These are phyloP conservation scores for Paecilomyces dactylethromorphus DNA, from an alignment of 2,329 filamentous ascomycete species.

Conservation along the genomic window DNA sequence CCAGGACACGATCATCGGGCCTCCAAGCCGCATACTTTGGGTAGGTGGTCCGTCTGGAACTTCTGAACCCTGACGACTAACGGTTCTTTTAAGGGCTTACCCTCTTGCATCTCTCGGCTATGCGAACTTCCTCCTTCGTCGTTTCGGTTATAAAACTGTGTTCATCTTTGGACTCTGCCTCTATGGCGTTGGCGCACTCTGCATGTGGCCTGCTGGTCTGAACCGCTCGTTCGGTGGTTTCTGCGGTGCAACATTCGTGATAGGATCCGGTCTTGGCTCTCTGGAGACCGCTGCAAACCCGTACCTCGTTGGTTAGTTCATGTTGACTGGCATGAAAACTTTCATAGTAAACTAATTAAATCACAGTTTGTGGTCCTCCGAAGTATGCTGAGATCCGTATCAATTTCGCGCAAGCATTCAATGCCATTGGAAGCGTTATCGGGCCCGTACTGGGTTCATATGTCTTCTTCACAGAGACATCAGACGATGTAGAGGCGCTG, in stretches of 20 bases:
- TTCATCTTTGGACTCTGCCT: slow-evolving; percentile 69
- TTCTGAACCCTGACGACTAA: neutral
- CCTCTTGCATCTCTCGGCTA: slow-evolving; percentile 49
- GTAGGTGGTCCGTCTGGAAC: slow-evolving; percentile 24
- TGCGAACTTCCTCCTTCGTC: slow-evolving; percentile 57
- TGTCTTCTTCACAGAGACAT: slow-evolving; percentile 63
- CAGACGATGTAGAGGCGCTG: slow-evolving; percentile 51
- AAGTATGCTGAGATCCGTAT: slow-evolving; percentile 69
- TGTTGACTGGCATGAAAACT: neutral
- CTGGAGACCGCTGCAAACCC: slow-evolving; percentile 74
- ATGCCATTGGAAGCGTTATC: slow-evolving; percentile 67
- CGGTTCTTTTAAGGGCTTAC: slow-evolving; percentile 35
- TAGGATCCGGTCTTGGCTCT: slow-evolving; percentile 65
- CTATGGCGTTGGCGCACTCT: slow-evolving; percentile 67
- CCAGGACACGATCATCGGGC: slow-evolving; percentile 52
- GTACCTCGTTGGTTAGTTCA: slow-evolving; percentile 53
- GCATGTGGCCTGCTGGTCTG: slow-evolving; percentile 78
- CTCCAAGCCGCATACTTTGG: slow-evolving; percentile 61
- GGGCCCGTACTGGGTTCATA: slow-evolving; percentile 67
- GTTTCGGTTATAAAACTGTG: slow-evolving; percentile 71
- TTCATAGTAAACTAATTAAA: neutral
- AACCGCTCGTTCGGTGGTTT: slow-evolving; percentile 68
- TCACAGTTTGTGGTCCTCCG: slow-evolving; percentile 66
- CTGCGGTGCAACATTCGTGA: slow-evolving; percentile 64
- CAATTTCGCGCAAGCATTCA: slow-evolving; percentile 71